phyloP scores from a whole-genome alignment of 352 stramenopile species.

The Detonula confervacea region DNA sequence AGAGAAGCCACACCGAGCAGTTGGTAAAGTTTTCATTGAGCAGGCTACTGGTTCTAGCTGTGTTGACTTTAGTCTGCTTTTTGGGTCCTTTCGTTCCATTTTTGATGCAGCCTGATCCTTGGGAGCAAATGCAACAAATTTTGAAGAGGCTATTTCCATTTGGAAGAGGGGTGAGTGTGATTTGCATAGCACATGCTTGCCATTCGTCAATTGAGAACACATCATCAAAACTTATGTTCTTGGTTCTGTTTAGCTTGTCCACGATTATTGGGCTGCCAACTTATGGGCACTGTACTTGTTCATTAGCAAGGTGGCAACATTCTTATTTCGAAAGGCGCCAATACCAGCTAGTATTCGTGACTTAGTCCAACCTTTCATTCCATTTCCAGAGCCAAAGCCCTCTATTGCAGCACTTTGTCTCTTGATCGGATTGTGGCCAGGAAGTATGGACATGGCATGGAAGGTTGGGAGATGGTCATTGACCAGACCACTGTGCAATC shows the following conservation, averaged over 20 bases:
- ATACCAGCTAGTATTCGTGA: constrained; percentile 20
- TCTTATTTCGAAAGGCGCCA: constrained; percentile 16
- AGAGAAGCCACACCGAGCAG: constrained; percentile 11
- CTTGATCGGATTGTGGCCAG: constrained; percentile 87
- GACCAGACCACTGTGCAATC: constrained; percentile 2
- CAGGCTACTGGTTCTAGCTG: constrained; percentile 88
- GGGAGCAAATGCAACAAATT: constrained; percentile 89
- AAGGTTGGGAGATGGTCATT: constrained; percentile 40
- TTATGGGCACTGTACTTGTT: constrained; percentile 96
- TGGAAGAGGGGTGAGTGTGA: constrained; percentile 87
- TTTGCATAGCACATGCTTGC: too few relatives aligned
- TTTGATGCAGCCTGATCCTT: constrained; percentile 46
- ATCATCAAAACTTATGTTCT: too few relatives aligned
- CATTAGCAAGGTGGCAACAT: constrained; percentile 86
- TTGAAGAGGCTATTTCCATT: constrained; percentile 95
- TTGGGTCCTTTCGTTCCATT: constrained; percentile 87
- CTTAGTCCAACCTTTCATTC: constrained; percentile 31
- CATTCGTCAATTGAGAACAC: too few relatives aligned
- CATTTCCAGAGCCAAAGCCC: constrained; percentile 64
- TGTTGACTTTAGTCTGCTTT: constrained; percentile 89
- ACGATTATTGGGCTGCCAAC: constrained; percentile 99
- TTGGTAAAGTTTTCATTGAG: constrained; percentile 28
- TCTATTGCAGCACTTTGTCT: constrained; percentile 87
- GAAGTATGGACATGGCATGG: constrained; percentile 71
- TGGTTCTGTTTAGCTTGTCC: constrained; percentile 85